Conservation (phyloP, 495 filamentous ascomycete genomes). For the Hypomontagnella monticulosa region DNA sequence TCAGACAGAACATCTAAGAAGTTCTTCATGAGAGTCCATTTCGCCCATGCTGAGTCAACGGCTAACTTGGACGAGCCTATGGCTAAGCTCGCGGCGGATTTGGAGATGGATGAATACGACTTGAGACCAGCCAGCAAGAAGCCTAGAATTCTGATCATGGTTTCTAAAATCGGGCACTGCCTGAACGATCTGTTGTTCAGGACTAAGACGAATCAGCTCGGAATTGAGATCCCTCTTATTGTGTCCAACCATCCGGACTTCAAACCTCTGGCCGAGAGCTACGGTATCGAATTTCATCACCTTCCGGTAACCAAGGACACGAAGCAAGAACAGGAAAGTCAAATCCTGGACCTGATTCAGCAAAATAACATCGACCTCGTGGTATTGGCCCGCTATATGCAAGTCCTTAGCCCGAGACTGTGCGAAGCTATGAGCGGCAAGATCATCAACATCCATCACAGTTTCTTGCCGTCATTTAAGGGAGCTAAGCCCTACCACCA, state of each 20-base stretch:
- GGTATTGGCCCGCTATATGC: constrained; percentile 84
- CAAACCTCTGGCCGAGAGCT: constrained; percentile 69
- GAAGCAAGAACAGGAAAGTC: constrained; percentile 71
- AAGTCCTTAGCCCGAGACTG: constrained; percentile 75
- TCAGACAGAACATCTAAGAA: constrained; percentile 69
- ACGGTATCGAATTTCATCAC: constrained; percentile 77
- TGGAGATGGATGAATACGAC: constrained; percentile 67
- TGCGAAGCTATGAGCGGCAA: constrained; percentile 76
- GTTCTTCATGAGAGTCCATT: constrained; percentile 84
- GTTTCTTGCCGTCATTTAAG: constrained; percentile 81
- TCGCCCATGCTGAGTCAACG: constrained; percentile 60
- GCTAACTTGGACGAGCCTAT: constrained; percentile 62
- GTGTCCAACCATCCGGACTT: constrained; percentile 81
- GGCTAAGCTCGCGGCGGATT: constrained; percentile 61
- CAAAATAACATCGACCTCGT: constrained; percentile 74
- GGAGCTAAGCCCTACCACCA: constrained; percentile 85
- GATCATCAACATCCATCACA: constrained; percentile 87
- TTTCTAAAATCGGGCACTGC: constrained; percentile 83
- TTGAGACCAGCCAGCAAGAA: constrained; percentile 69
- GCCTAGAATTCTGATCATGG: constrained; percentile 79
- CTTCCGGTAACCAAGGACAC: constrained; percentile 75
- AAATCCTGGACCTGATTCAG: constrained; percentile 70
- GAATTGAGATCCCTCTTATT: constrained; percentile 73
- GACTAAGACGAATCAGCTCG: constrained; percentile 67
- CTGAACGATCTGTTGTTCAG: constrained; percentile 83